A percentile compares a stretch with the other conserved stretches of the same genome.
Conservation (phyloP, 1,139 yeast genomes). For the Suhomyces ambrosiae region DNA sequence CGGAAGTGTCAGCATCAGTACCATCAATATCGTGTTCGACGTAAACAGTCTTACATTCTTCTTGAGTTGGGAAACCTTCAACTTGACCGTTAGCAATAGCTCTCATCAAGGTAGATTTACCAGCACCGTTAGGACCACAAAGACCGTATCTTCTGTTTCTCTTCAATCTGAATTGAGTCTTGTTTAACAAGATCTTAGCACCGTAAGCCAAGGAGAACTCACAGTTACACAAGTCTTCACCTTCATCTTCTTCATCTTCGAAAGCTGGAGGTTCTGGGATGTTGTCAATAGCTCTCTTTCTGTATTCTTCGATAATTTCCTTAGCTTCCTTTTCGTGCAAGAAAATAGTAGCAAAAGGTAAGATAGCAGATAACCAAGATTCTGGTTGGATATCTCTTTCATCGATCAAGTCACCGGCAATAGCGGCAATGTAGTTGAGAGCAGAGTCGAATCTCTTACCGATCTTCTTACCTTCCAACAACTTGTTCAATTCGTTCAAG, state of each 20-base stretch:
- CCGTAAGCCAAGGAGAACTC: slow-evolving; percentile 99
- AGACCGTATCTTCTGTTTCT: slow-evolving; percentile 99
- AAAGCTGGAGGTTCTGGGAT: slow-evolving; percentile 94
- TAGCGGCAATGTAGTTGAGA: slow-evolving; percentile 82
- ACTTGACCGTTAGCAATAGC: slow-evolving; percentile 99
- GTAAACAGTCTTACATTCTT: slow-evolving; percentile 97
- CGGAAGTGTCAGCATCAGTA: slow-evolving; percentile 94
- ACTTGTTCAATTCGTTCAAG: slow-evolving; percentile 74
- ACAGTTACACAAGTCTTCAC: slow-evolving; percentile 99
- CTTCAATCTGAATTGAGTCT: slow-evolving; percentile 98
- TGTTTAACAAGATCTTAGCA: slow-evolving; percentile 99
- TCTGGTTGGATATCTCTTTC: slow-evolving; percentile 94
- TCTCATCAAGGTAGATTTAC: slow-evolving; percentile 99
- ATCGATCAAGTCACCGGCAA: slow-evolving; percentile 98
- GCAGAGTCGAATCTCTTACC: slow-evolving; percentile 79
- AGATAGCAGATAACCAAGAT: slow-evolving; percentile 85
- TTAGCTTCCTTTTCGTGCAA: slow-evolving; percentile 91
- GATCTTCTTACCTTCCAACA: slow-evolving; percentile 69
- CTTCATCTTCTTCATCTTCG: slow-evolving; percentile 99
- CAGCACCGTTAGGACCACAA: slow-evolving; percentile 99
- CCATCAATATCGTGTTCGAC: slow-evolving; percentile 99
- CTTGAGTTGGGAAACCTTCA: slow-evolving; percentile 99
- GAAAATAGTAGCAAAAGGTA: slow-evolving; percentile 95
- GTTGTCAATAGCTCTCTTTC: slow-evolving; percentile 96
- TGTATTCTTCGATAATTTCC: slow-evolving; percentile 89